Conservation (phyloP, 768 basidiomycete species). For the Amanita exitialis region DNA sequence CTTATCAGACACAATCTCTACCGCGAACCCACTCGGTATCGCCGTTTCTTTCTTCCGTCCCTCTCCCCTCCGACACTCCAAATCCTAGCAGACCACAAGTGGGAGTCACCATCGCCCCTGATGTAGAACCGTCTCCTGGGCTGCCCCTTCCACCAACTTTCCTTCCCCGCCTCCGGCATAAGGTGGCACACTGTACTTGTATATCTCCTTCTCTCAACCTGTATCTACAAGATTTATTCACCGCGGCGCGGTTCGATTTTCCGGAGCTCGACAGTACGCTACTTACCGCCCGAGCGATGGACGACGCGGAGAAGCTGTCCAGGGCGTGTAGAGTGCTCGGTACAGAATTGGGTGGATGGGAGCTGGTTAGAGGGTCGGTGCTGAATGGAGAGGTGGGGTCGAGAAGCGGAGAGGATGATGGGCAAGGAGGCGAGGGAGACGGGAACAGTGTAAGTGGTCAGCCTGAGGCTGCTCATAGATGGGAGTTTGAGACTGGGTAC, state of each 20-base stretch:
- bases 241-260: conserved; percentile 58
- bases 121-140: conserved; percentile 2
- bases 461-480: not conserved
- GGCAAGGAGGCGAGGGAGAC: not conserved
- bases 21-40: not conserved
- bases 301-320: conserved; percentile 58
- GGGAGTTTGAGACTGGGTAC: conserved; percentile 4
- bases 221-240: conserved; percentile 68
- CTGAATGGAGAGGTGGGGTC: not conserved
- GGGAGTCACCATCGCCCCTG: not conserved
- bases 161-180: conserved; percentile 20
- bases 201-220: conserved; percentile 42
- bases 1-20: not conserved
- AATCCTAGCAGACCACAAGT: not conserved
- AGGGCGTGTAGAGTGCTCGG: conserved; percentile 61
- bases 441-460: not conserved
- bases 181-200: conserved; percentile 25
- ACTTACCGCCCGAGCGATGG: conserved; percentile 48
- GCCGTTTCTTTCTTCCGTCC: not conserved
- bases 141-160: conserved; percentile 16
- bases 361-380: conserved; percentile 26
- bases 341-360: conserved; percentile 48
- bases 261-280: conserved; percentile 59
- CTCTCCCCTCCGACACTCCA: not conserved
- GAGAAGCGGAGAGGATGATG: not conserved